Evolutionary conservation across 495 filamentous ascomycete genomes (phyloP).

Genomic region (Filosporella fistucella): DNA sequence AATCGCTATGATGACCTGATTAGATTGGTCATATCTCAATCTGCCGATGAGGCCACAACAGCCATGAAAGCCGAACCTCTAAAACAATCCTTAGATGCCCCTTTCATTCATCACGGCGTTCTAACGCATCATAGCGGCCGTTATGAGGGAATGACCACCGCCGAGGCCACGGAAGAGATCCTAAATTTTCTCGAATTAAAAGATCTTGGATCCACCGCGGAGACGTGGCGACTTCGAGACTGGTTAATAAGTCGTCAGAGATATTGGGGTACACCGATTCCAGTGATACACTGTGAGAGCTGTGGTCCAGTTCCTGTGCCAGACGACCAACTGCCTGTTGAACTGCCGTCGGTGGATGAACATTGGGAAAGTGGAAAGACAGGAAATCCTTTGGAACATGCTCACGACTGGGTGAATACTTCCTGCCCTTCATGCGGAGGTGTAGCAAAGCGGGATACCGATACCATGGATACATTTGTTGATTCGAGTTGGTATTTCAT

Average conservation of each 20-base stretch:
- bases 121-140: constrained; percentile 60
- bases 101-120: constrained; percentile 58
- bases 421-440: constrained; percentile 68
- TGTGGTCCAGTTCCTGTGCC: constrained; percentile 82
- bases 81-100: no score
- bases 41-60: constrained; percentile 39
- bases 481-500: constrained; percentile 92
- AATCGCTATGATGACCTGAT: constrained; percentile 51
- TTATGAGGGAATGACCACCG: constrained; percentile 54
- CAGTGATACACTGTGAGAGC: constrained; percentile 74
- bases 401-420: constrained; percentile 69
- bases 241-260: constrained; percentile 87
- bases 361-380: constrained; percentile 64
- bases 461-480: constrained; percentile 95
- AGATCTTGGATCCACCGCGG: constrained; percentile 51
- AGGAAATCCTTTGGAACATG: constrained; percentile 72
- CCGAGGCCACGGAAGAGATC: constrained; percentile 57
- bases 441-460: constrained; percentile 75
- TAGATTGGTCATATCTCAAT: constrained; percentile 47
- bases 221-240: constrained; percentile 75
- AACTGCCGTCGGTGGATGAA: constrained; percentile 63
- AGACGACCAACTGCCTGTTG: constrained; percentile 67
- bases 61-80: constrained; percentile 32
- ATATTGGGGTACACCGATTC: constrained; percentile 90
- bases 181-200: constrained; percentile 47